Conservation (phyloP, 2,329 filamentous ascomycete species). For the Sporothrix curviconia region DNA sequence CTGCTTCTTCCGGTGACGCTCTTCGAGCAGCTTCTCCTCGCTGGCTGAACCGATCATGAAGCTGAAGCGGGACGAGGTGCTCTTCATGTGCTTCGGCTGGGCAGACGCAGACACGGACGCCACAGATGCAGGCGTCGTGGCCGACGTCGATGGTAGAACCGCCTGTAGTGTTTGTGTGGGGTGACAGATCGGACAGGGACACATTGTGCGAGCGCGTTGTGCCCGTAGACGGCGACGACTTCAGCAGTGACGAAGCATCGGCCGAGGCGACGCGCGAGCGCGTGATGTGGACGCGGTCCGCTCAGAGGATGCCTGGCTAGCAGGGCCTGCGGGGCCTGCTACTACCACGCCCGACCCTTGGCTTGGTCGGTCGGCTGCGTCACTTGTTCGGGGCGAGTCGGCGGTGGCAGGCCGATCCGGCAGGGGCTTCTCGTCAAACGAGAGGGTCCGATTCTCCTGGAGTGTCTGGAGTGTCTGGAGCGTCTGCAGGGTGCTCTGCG, state of each 20-base stretch:
- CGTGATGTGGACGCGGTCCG: conserved; percentile 22
- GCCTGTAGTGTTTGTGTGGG: conserved; percentile 29
- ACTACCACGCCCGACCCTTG: no score
- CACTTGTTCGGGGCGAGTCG: conserved; percentile 30
- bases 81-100: conserved; percentile 61
- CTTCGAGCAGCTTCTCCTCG: conserved; percentile 64
- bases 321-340: neutral
- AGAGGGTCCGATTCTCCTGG: conserved; percentile 18
- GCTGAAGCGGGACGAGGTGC: conserved; percentile 72
- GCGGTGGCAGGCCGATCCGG: conserved; percentile 24
- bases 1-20: conserved; percentile 62
- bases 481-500: conserved; percentile 13
- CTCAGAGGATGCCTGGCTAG: conserved; percentile 25
- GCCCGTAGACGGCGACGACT: conserved; percentile 30
- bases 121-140: conserved; percentile 16
- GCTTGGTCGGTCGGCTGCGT: neutral
- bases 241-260: conserved; percentile 22
- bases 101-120: conserved; percentile 37
- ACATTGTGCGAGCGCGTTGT: conserved; percentile 45
- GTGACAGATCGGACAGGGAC: conserved; percentile 45
- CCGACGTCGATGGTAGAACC: conserved; percentile 1
- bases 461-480: conserved; percentile 14
- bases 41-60: conserved; percentile 68
- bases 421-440: conserved; percentile 21
- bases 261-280: conserved; percentile 29